Evolutionary conservation across 352 stramenopile species (phyloP).

Genomic region (Phytophthora colocasiae): DNA sequence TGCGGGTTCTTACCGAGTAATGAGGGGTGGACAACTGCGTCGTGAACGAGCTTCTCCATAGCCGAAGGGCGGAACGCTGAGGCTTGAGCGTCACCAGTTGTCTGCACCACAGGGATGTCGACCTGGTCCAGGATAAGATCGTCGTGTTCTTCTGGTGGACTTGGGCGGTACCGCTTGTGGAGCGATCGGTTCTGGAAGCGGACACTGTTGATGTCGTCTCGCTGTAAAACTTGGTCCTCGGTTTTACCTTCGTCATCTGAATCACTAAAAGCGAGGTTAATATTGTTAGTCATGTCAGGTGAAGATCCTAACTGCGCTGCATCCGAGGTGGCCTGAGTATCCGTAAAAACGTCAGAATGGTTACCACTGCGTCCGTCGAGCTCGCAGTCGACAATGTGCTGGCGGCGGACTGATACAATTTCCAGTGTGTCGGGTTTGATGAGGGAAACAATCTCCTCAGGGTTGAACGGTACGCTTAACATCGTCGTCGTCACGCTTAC

Average conservation of each 20-base stretch:
- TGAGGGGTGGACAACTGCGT: background rate
- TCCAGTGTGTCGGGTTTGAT: slow-evolving; percentile 9
- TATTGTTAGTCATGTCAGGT: background rate
- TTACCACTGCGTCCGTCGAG: background rate
- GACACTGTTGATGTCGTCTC: background rate
- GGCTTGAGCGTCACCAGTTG: background rate
- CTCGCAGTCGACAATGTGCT: slow-evolving; percentile 18
- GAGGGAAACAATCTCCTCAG: background rate
- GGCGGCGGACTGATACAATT: background rate
- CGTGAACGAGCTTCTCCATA: slow-evolving; percentile 1
- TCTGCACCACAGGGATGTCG: background rate
- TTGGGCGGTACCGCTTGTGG: background rate
- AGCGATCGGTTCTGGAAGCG: background rate
- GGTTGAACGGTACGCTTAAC: slow-evolving; percentile 4
- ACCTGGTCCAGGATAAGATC: background rate
- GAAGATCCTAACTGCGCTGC: no score
- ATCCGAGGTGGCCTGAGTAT: background rate
- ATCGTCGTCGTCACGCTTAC: background rate
- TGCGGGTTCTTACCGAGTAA: slow-evolving; percentile 21
- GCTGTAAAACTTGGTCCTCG: background rate
- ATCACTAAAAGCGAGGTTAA: slow-evolving; percentile 7
- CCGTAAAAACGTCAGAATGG: slow-evolving; percentile 1
- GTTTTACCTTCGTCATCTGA: slow-evolving; percentile 6
- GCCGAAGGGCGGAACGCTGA: slow-evolving; percentile 9
- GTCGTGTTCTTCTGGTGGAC: no score